phyloP scores from a whole-genome alignment of 2,329 filamentous ascomycete species.

The Apiospora koreana region DNA sequence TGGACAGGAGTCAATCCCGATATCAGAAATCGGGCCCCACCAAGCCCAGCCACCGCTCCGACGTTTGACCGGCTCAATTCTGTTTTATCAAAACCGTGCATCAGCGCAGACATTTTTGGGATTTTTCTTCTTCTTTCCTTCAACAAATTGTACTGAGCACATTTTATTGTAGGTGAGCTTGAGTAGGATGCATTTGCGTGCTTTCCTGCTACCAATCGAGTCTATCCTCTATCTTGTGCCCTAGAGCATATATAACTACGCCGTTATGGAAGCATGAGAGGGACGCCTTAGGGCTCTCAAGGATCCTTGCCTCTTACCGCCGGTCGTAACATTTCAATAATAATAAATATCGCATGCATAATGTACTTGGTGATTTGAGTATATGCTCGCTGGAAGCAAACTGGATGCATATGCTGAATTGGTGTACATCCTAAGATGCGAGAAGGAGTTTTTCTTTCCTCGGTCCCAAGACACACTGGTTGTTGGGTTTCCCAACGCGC shows the following conservation, averaged over 20 bases:
- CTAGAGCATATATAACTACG: conserved; percentile 59
- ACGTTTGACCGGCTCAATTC: background rate
- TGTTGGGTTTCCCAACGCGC: too few relatives aligned
- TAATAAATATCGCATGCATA: background rate
- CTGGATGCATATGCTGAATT: background rate
- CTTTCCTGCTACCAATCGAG: conserved; percentile 53
- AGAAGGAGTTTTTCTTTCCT: too few relatives aligned
- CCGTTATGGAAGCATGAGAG: conserved; percentile 74
- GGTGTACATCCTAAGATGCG: background rate
- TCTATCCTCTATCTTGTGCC: conserved; percentile 73
- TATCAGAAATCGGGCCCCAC: background rate
- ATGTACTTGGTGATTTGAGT: background rate
- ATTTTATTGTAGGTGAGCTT: conserved; percentile 74
- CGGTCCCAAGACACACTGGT: too few relatives aligned
- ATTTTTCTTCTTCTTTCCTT: conserved; percentile 42
- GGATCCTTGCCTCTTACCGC: conserved; percentile 72
- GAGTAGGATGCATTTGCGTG: conserved; percentile 43
- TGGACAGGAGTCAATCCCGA: background rate
- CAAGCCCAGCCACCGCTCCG: background rate
- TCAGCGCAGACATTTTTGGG: conserved; percentile 22
- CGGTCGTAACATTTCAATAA: conserved; percentile 62
- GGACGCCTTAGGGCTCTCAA: conserved; percentile 49
- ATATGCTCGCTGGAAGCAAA: background rate
- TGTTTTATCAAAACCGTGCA: background rate
- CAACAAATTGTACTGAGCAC: conserved; percentile 66